A percentile compares a stretch with the other conserved stretches of the same genome.
phyloP scores from a whole-genome alignment of 2,329 filamentous ascomycete species.

The Cladophialophora bantiana region DNA sequence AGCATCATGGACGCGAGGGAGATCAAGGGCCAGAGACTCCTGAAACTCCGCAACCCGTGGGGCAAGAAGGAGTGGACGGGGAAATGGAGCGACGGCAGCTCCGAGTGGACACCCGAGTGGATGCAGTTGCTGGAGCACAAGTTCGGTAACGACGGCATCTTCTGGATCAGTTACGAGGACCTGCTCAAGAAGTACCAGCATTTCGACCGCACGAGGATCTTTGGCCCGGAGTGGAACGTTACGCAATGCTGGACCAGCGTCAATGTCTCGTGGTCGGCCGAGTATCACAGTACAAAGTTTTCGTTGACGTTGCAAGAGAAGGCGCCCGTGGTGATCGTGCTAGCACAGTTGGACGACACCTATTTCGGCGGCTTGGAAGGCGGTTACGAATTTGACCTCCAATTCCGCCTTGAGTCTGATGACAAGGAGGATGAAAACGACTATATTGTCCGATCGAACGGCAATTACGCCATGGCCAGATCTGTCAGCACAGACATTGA shows the following conservation, averaged over 20 bases:
- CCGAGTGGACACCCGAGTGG: slow-evolving; percentile 84
- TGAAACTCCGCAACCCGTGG: slow-evolving; percentile 76
- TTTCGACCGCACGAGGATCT: slow-evolving; percentile 67
- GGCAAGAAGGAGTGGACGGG: slow-evolving; percentile 82
- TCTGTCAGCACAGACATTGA: slow-evolving; percentile 79
- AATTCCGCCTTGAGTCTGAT: slow-evolving; percentile 63
- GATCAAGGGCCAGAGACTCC: slow-evolving; percentile 66
- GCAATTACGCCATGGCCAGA: slow-evolving; percentile 69
- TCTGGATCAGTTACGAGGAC: slow-evolving; percentile 68
- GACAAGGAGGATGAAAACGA: slow-evolving; percentile 63
- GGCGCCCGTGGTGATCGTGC: slow-evolving; percentile 64
- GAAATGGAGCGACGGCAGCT: slow-evolving; percentile 80
- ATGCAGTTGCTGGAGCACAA: slow-evolving; percentile 74
- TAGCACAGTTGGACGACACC: slow-evolving; percentile 67
- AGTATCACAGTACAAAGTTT: slow-evolving; percentile 68
- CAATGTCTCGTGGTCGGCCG: slow-evolving; percentile 64
- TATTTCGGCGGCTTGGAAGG: slow-evolving; percentile 66
- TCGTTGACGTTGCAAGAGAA: slow-evolving; percentile 59
- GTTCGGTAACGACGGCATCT: slow-evolving; percentile 77
- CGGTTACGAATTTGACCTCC: slow-evolving; percentile 63
- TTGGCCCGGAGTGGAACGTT: slow-evolving; percentile 66
- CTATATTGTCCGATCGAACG: slow-evolving; percentile 64
- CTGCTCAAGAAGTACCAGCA: slow-evolving; percentile 65
- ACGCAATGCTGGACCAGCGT: slow-evolving; percentile 68
- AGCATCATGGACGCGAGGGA: slow-evolving; percentile 67